Conservation (phyloP, 1,284 basidiomycete genomes). For the Ganoderma multipileum region DNA sequence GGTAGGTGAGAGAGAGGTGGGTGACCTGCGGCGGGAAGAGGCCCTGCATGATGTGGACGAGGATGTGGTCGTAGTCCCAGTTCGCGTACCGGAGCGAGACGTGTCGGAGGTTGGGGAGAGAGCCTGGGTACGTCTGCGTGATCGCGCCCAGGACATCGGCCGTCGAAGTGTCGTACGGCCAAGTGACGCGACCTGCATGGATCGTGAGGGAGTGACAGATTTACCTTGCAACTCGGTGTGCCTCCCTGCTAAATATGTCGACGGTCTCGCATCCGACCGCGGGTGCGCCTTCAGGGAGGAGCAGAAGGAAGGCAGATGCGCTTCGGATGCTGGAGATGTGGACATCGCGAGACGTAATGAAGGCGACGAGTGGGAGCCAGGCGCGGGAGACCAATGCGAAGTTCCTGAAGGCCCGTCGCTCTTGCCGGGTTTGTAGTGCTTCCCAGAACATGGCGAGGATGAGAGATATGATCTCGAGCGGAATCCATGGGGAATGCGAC, state of each 20-base stretch:
- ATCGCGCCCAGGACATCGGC: slow-evolving; percentile 31
- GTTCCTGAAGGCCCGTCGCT: slow-evolving; percentile 41
- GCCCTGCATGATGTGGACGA: slow-evolving; percentile 40
- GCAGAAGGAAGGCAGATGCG: slow-evolving; percentile 35
- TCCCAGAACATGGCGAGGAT: slow-evolving; percentile 45
- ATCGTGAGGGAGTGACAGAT: slow-evolving; percentile 41
- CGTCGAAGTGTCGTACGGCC: slow-evolving; percentile 30
- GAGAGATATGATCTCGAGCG: slow-evolving; percentile 44
- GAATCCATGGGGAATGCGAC: slow-evolving; percentile 33
- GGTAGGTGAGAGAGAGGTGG: slow-evolving; percentile 40
- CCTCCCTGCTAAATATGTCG: slow-evolving; percentile 27
- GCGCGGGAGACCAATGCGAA: slow-evolving; percentile 41
- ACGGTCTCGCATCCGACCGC: slow-evolving; percentile 10
- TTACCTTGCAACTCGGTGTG: slow-evolving; percentile 30
- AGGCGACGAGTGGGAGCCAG: slow-evolving; percentile 40
- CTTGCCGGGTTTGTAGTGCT: slow-evolving; percentile 35
- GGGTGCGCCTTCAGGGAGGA: slow-evolving; percentile 31
- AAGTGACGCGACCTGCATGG: slow-evolving; percentile 28
- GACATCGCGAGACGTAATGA: slow-evolving; percentile 41
- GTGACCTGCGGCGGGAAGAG: slow-evolving; percentile 42
- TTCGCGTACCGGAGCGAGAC: slow-evolving; percentile 43
- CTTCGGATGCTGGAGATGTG: slow-evolving; percentile 41
- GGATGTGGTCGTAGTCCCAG: slow-evolving; percentile 44
- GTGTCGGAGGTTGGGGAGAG: slow-evolving; percentile 43
- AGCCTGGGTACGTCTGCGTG: not conserved